Percentiles rank a stretch among this genome's conserved stretches.
These are phyloP conservation scores for Daldinia caldariorum DNA, from an alignment of 495 filamentous ascomycete species.

Conservation along the genomic window DNA sequence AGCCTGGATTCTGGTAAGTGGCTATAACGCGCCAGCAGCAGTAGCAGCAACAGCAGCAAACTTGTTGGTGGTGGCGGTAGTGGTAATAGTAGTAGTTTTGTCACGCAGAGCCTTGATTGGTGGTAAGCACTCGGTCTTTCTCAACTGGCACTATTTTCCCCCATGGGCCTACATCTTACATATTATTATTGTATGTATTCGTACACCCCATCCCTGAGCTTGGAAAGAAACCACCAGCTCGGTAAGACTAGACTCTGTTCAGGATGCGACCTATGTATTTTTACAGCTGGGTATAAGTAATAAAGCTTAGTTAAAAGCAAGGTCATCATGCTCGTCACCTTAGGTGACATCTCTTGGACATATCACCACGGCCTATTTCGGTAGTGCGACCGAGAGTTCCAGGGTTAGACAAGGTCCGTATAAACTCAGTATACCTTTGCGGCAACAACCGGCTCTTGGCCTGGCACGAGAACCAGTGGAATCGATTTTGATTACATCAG, in stretches of 20 bases:
- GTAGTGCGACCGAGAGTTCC: constrained; percentile 10
- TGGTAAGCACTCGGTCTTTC: constrained; percentile 28
- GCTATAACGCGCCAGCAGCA: constrained; percentile 9
- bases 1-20: constrained; percentile 26
- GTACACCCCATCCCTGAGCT: constrained; percentile 1
- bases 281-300: constrained; percentile 12
- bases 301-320: constrained; percentile 25
- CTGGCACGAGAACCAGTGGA: constrained; percentile 16
- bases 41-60: neutral
- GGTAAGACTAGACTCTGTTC: constrained; percentile 18
- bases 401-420: neutral
- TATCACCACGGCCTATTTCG: constrained; percentile 30
- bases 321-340: constrained; percentile 29
- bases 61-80: too few relatives aligned
- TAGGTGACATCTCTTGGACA: constrained; percentile 13
- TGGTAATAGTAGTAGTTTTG: constrained; percentile 15
- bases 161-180: constrained; percentile 1
- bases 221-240: constrained; percentile 11
- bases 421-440: constrained; percentile 13
- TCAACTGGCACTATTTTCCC: constrained; percentile 14
- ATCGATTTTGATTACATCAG: constrained; percentile 35
- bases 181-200: neutral
- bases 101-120: constrained; percentile 25
- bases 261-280: constrained; percentile 18
- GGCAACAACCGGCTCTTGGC: constrained; percentile 32